Conservation (phyloP, 345 rosid species). For the Camelina hispida region DNA sequence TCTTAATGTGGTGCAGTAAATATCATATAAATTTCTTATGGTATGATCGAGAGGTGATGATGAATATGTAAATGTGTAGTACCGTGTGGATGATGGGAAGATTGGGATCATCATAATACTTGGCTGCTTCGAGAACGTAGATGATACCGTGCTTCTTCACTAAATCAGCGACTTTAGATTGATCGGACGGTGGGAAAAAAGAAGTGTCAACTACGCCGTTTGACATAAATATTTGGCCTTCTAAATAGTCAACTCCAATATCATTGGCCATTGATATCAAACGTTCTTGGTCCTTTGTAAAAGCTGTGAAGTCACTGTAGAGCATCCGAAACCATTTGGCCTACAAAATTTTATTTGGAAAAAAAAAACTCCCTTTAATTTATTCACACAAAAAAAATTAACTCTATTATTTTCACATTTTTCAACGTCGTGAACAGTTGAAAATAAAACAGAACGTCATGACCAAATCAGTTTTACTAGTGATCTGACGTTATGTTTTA, state of each 20-base stretch:
- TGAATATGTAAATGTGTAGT: slow-evolving; percentile 28
- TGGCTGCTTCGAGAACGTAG: slow-evolving; percentile 85
- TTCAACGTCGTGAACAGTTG: too few species aligned
- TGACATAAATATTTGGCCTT: slow-evolving; percentile 68
- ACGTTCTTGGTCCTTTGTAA: slow-evolving; percentile 77
- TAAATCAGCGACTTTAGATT: slow-evolving; percentile 53
- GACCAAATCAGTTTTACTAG: background rate
- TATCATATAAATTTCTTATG: background rate
- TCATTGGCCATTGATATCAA: slow-evolving; percentile 58
- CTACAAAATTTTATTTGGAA: slow-evolving; percentile 44
- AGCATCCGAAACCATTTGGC: slow-evolving; percentile 90
- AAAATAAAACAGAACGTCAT: background rate
- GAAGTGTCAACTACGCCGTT: slow-evolving; percentile 62
- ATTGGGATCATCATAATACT: slow-evolving; percentile 63
- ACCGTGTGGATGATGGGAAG: slow-evolving; percentile 50
- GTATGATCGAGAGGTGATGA: slow-evolving; percentile 51
- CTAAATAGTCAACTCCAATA: slow-evolving; percentile 71
- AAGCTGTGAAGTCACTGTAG: slow-evolving; percentile 73
- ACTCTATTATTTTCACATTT: too few species aligned
- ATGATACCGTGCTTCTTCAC: slow-evolving; percentile 54
- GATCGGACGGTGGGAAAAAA: slow-evolving; percentile 56
- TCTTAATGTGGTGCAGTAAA: background rate
- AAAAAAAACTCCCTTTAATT: background rate
- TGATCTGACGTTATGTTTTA: background rate
- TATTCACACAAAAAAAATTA: background rate